Conservation (phyloP, 1,284 basidiomycete genomes). For the Paramarasmius palmivorus region DNA sequence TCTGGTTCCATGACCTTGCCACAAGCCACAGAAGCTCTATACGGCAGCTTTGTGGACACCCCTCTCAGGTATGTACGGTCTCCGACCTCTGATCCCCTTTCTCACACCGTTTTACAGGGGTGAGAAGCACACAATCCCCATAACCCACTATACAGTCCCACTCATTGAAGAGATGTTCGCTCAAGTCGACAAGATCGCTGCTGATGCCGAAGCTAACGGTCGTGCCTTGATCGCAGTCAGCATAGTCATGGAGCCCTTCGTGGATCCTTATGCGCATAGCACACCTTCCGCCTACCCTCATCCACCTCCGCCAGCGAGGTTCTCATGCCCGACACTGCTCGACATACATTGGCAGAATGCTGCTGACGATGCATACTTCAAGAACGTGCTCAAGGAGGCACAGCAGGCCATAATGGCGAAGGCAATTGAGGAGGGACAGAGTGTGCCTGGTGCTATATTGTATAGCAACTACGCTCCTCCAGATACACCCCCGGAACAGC, state of each 20-base stretch:
- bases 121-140: not conserved
- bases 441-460: not conserved
- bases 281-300: not conserved
- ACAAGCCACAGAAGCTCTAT: too few species aligned
- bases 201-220: not conserved
- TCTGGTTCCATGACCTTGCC: too few species aligned
- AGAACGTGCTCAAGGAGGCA: not conserved
- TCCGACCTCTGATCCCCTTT: too few species aligned
- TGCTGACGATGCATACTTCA: not conserved
- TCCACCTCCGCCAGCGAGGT: not conserved
- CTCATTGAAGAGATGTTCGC: not conserved
- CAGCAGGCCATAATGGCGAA: not conserved
- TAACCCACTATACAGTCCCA: not conserved
- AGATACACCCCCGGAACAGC: not conserved
- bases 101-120: conserved; percentile 10
- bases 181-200: not conserved
- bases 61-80: too few species aligned
- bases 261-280: not conserved
- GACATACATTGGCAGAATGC: not conserved
- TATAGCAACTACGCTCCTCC: not conserved
- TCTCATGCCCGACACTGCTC: not conserved
- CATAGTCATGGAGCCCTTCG: not conserved
- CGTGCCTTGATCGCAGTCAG: not conserved
- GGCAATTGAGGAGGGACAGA: conserved; percentile 1
- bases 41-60: too few species aligned